A percentile compares a stretch with the other conserved stretches of the same genome.
Conservation (phyloP, 2,329 filamentous ascomycete genomes). For the Neoarthrinium moseri region DNA sequence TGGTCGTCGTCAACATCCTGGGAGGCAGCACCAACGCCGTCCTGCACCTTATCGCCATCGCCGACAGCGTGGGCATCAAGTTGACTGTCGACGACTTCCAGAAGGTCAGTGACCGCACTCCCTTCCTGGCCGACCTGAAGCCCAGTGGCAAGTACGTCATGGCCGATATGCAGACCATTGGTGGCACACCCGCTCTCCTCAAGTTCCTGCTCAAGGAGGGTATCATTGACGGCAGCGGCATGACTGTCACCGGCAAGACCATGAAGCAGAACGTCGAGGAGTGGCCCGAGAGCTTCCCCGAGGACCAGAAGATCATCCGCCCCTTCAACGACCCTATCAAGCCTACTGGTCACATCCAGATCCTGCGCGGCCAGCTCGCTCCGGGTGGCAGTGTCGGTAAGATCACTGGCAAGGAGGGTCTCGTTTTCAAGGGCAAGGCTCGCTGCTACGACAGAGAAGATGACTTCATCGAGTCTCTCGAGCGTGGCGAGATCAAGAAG, state of each 20-base stretch:
- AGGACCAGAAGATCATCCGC: conserved; percentile 79
- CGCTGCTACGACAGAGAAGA: conserved; percentile 82
- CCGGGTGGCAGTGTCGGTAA: conserved; percentile 87
- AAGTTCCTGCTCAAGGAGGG: conserved; percentile 47
- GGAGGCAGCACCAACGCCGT: conserved; percentile 57
- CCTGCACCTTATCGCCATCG: conserved; percentile 54
- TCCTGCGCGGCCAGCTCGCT: conserved; percentile 80
- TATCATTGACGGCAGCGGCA: conserved; percentile 72
- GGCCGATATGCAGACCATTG: conserved; percentile 53
- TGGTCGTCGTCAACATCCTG: conserved; percentile 52
- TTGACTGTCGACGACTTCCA: conserved; percentile 55
- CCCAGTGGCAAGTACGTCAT: conserved; percentile 51
- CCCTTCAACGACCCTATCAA: conserved; percentile 84
- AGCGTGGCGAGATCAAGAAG: conserved; percentile 74
- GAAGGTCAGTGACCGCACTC: conserved; percentile 45
- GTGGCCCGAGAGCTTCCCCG: conserved; percentile 69
- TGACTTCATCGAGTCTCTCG: conserved; percentile 75
- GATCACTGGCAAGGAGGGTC: conserved; percentile 93
- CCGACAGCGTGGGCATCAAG: conserved; percentile 50
- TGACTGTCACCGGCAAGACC: conserved; percentile 49
- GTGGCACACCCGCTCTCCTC: conserved; percentile 51
- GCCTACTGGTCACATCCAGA: conserved; percentile 82
- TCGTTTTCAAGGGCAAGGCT: conserved; percentile 76
- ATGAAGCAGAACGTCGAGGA: conserved; percentile 48
- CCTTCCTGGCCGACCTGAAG: conserved; percentile 54